Evolutionary conservation across 2,329 filamentous ascomycete genomes (phyloP), one percentile per base, ranked within the genome.

Genomic region (Ophiostoma sp.): DNA sequence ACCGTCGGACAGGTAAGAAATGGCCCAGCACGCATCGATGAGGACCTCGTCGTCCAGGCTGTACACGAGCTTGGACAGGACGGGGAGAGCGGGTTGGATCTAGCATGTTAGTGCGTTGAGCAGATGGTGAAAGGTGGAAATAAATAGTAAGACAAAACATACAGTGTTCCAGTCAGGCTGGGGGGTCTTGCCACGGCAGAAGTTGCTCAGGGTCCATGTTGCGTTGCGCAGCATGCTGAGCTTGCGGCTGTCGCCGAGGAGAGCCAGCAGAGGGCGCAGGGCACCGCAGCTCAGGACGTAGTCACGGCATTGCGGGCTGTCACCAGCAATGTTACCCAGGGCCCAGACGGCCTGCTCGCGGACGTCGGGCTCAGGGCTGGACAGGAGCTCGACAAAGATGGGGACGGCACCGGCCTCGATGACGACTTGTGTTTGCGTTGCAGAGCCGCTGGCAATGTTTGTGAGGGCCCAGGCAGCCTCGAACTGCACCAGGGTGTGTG

Each of bases 1-100:
- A 60, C 95, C 95, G 79, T 99, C 95, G 3, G 95, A 98, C 27
- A 99, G 87, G 77, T 99, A 99, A 0, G 94, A 98, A 76, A 99
- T 98, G 71, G 95, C 95, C 95, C 95, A 99, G 88, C 95, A 99
- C 70, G 95, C 95, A 79, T 99, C 95, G 75, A 99, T 99, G 70
- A 99, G 83, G 69, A 99, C 95, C 79, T 99, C 95, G 74, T 99
- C 95, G 77, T 99, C 95, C 68, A 99, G 87, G 72, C 95, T 98
- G 82, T 99, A 99, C 71, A 99, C 94, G 47, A 99, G 88, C 84
- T 99, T 99, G 74, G 95, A 88, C 70, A 99, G 88, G 65, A 99
- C 93, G 38, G 95, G 94, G 16, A 99, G 89, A 62, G 95, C 95
- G 47, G 95, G 95, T 67, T 93, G 86, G 77, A 99, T 99, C 93